A percentile compares a stretch with the other conserved stretches of the same genome.
These are phyloP conservation scores for Fraxinus greggii DNA, from an alignment of 305 asterid species.

Conservation along the genomic window DNA sequence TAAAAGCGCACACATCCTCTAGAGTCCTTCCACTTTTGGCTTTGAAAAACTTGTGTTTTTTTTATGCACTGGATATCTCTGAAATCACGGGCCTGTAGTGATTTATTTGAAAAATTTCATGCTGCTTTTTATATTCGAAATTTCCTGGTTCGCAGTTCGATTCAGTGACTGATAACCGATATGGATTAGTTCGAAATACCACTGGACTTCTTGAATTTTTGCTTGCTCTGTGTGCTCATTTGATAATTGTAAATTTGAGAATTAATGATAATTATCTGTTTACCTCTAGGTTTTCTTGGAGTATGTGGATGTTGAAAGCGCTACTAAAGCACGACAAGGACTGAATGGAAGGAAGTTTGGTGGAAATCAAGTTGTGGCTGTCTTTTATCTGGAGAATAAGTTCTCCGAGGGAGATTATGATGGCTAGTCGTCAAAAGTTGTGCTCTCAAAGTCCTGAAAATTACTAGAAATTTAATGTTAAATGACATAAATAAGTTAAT, in stretches of 20 bases:
- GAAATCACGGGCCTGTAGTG: background rate
- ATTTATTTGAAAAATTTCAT: background rate
- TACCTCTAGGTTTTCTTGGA: conserved; percentile 74
- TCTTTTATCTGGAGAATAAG: conserved; percentile 77
- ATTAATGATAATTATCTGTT: background rate
- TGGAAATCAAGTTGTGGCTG: conserved; percentile 78
- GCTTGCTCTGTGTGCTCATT: background rate
- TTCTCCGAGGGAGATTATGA: conserved; percentile 74
- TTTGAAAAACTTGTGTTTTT: background rate
- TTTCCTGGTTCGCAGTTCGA: background rate
- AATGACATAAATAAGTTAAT: background rate
- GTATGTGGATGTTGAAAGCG: conserved; percentile 70
- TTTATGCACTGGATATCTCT: background rate
- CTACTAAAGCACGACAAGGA: conserved; percentile 74
- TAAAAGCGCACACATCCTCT: background rate
- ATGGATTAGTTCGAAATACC: background rate
- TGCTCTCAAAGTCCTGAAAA: background rate
- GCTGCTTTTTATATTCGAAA: background rate
- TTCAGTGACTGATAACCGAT: background rate
- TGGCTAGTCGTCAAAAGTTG: conserved; percentile 35
- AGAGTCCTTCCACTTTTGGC: background rate
- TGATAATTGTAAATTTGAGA: background rate
- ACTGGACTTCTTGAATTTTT: background rate
- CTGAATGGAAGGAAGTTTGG: conserved; percentile 89
- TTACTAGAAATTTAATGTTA: background rate